phyloP scores from a whole-genome alignment of 2,329 filamentous ascomycete genomes.

The Verticillium albo-atrum region DNA sequence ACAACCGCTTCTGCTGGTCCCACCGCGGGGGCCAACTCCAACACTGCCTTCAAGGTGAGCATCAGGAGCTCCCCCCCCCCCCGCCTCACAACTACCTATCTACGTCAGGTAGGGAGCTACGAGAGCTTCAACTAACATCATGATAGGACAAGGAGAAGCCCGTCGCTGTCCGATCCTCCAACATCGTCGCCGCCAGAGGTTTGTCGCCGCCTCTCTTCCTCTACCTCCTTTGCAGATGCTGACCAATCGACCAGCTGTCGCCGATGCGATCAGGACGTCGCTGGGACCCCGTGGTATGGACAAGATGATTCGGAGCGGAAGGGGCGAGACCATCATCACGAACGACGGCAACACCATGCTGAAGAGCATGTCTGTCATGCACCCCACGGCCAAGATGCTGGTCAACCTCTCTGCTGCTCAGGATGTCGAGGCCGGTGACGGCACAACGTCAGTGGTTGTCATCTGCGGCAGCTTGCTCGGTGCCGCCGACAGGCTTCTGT shows the following conservation, averaged over 20 bases:
- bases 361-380: conserved; percentile 98
- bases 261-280: conserved; percentile 95
- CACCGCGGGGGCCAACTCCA: conserved; percentile 33
- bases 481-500: conserved; percentile 84
- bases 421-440: conserved; percentile 97
- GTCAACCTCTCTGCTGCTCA: conserved; percentile 96
- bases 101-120: conserved; percentile 11
- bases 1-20: conserved; percentile 36
- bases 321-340: conserved; percentile 97
- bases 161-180: conserved; percentile 89
- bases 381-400: conserved; percentile 99
- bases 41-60: conserved; percentile 55
- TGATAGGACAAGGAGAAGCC: conserved; percentile 91
- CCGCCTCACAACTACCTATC: background rate
- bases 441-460: conserved; percentile 96
- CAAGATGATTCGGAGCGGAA: conserved; percentile 98
- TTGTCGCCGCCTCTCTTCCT: conserved; percentile 20
- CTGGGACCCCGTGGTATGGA: conserved; percentile 97
- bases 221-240: conserved; percentile 8
- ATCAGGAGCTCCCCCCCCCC: conserved; percentile 16
- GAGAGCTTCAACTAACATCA: conserved; percentile 30
- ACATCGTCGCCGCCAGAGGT: conserved; percentile 97
- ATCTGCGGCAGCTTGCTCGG: conserved; percentile 93
- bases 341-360: conserved; percentile 99
- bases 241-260: conserved; percentile 62